Base-by-base conservation (phyloP, 1,139 yeast species). In the Debaryomyces sp. region DNA sequence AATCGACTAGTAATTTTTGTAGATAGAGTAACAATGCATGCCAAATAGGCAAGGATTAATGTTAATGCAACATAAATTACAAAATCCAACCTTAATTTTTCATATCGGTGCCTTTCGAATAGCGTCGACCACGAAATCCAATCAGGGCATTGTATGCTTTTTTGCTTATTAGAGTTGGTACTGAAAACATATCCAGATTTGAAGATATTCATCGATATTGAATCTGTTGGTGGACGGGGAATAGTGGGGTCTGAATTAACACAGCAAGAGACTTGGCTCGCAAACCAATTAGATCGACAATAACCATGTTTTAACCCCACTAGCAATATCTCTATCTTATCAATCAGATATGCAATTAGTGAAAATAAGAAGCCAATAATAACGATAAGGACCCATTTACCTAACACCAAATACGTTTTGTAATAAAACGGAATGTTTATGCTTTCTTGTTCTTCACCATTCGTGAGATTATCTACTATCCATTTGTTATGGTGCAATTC, bases 291-390 rank as follows among this genome's bases (percentile, higher is more conserved):
- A 2, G 71, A 58, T 15, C 66, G 59, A 60, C 87, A 82, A 58
- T 79, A 80, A 9, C 87, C 87, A 48, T 74, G 71, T 54, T 81
- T 78, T 55, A 80, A 65, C 45, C 83, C 86, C 32, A 80, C 82
- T 45, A 83, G 61, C 15, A 77, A 61, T 24, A 75, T 70, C 58
- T 83, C 87, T 27, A 74, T 62, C 48, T 71, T 70, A 56, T 81
- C 85, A 36, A 83, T 80, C n/a, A 61, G 53, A 59, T 64, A 82
- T 1, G 85, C 87, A 33, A 83, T 65, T 18, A 78, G 47, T 0
- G 87, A 75, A 53, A 82, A 81, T 2, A 63, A 57, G 45, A 80
- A 70, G 2, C 82, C 82, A 32, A 81, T 72, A 10, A 78, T 50
- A 2, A 77, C 69, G 41, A 82, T 80, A 39, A 82, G 63, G 9